A percentile compares a stretch with the other conserved stretches of the same genome.
Conservation (phyloP, 1,284 basidiomycete genomes). For the Puccinia horiana region DNA sequence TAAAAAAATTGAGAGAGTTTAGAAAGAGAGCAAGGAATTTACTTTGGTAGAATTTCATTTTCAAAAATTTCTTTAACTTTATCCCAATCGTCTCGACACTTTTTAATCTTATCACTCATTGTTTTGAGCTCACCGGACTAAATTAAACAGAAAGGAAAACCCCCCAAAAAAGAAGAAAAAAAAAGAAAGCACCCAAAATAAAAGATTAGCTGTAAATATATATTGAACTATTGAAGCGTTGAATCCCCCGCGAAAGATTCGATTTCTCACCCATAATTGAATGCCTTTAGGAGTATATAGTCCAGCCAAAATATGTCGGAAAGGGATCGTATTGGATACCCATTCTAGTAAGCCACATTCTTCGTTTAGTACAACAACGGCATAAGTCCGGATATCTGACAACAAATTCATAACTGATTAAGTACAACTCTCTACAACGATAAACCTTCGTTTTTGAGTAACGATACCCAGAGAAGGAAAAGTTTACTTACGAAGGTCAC, state of each 20-base stretch:
- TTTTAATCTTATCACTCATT: constrained; percentile 43
- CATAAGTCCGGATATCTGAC: constrained; percentile 89
- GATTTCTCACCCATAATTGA: constrained; percentile 55
- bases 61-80: constrained; percentile 67
- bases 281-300: constrained; percentile 71
- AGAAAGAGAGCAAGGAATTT: constrained; percentile 54
- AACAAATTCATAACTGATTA: not conserved
- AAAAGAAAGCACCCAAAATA: constrained; percentile 62
- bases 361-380: constrained; percentile 93
- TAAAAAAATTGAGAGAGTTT: constrained; percentile 45
- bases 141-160: constrained; percentile 50
- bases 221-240: not conserved
- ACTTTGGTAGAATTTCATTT: constrained; percentile 68
- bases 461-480: constrained; percentile 50
- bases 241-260: not conserved
- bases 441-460: not conserved
- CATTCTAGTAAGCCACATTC: constrained; percentile 98
- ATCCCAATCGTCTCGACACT: constrained; percentile 55
- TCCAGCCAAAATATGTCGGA: constrained; percentile 76
- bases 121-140: constrained; percentile 53
- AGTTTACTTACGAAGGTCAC: constrained; percentile 73
- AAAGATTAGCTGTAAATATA: constrained; percentile 7
- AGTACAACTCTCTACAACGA: not conserved
- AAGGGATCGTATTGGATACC: constrained; percentile 89
- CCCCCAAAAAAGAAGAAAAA: constrained; percentile 65